These are phyloP conservation scores for Neospora caninum DNA, from an alignment of 169 alveolate species.

Conservation along the genomic window DNA sequence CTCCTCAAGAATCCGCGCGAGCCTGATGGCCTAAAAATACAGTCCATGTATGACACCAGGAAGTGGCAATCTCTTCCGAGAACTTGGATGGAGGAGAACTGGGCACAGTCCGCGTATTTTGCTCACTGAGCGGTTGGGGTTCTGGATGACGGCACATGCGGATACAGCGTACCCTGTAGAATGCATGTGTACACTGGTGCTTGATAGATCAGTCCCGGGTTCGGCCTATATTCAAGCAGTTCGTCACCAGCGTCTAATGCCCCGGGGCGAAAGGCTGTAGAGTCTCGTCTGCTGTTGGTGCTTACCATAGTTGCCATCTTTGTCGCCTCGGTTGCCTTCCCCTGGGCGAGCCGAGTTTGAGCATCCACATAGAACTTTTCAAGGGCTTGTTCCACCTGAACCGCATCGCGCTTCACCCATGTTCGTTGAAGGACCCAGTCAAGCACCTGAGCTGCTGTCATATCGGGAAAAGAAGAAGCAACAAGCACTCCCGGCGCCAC, in stretches of 20 bases:
- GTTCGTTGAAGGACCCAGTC: not conserved
- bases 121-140: too few species aligned
- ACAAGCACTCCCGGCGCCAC: not conserved
- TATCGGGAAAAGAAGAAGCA: not conserved
- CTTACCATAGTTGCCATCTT: not conserved
- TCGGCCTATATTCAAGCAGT: too few species aligned
- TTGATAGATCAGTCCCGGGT: too few species aligned
- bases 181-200: too few species aligned
- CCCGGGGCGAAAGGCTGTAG: not conserved
- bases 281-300: not conserved
- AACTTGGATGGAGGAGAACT: too few species aligned
- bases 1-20: conserved; percentile 21
- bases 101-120: too few species aligned
- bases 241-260: not conserved
- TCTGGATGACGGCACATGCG: too few species aligned
- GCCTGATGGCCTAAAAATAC: not conserved
- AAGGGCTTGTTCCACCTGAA: not conserved
- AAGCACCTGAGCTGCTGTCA: conserved; percentile 5
- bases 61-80: too few species aligned
- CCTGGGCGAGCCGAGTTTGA: not conserved
- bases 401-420: not conserved
- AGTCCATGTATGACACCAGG: not conserved
- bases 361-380: conserved; percentile 6
- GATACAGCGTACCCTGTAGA: too few species aligned
- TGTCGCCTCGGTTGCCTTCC: conserved; percentile 20